Evolutionary conservation across 2,329 filamentous ascomycete genomes (phyloP).

Genomic region (Fusarium burgessii): DNA sequence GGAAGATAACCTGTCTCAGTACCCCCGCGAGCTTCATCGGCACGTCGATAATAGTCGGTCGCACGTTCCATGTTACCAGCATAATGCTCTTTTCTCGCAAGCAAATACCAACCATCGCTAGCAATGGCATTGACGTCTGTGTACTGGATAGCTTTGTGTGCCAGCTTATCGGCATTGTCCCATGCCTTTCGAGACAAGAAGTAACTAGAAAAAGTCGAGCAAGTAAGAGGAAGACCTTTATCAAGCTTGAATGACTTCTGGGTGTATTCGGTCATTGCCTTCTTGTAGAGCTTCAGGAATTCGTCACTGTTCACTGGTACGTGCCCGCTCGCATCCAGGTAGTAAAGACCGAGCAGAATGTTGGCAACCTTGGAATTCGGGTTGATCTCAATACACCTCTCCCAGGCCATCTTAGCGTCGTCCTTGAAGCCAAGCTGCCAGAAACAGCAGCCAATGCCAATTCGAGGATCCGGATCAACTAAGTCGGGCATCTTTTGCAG

Average conservation of each 20-base stretch:
- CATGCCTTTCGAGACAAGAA: slow-evolving; percentile 87
- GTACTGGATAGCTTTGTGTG: slow-evolving; percentile 92
- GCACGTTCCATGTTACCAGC: slow-evolving; percentile 80
- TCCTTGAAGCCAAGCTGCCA: slow-evolving; percentile 97
- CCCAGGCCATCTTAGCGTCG: slow-evolving; percentile 91
- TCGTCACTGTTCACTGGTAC: slow-evolving; percentile 85
- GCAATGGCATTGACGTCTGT: slow-evolving; percentile 97
- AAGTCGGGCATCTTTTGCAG: slow-evolving; percentile 87
- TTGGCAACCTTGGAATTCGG: slow-evolving; percentile 90
- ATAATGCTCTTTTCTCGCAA: slow-evolving; percentile 92
- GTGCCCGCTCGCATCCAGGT: slow-evolving; percentile 86
- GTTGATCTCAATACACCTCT: slow-evolving; percentile 83
- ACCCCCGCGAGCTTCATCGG: slow-evolving; percentile 91
- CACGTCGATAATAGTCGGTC: slow-evolving; percentile 86
- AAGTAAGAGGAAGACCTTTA: slow-evolving; percentile 89
- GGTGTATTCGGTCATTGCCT: slow-evolving; percentile 93
- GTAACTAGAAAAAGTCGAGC: slow-evolving; percentile 89
- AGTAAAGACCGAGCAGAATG: slow-evolving; percentile 89
- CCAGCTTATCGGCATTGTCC: slow-evolving; percentile 84
- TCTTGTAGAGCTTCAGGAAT: slow-evolving; percentile 88
- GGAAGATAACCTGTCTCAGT: slow-evolving; percentile 92
- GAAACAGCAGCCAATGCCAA: slow-evolving; percentile 96
- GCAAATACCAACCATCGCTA: slow-evolving; percentile 96
- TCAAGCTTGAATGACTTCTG: slow-evolving; percentile 95
- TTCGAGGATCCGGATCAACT: slow-evolving; percentile 92